Evolutionary conservation across 495 filamentous ascomycete species (phyloP).

Genomic region (Lasiosphaeria ovina): DNA sequence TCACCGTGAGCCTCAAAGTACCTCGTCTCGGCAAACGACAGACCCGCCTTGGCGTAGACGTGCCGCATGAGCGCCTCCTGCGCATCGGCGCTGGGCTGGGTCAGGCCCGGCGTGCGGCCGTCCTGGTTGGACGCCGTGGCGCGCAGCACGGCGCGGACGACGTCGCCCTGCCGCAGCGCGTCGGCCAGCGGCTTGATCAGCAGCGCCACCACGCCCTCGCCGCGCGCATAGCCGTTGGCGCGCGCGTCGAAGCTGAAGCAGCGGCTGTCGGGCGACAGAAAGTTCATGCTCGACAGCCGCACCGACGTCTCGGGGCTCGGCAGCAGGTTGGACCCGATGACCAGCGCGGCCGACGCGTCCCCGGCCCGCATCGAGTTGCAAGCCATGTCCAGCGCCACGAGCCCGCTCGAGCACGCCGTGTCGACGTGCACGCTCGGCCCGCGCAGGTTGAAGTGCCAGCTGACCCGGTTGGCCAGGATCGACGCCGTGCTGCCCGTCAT

Average conservation of each 20-base stretch:
- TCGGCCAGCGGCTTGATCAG: slow-evolving; percentile 53
- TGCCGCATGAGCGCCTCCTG: slow-evolving; percentile 51
- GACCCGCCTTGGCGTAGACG: slow-evolving; percentile 45
- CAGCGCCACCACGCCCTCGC: slow-evolving; percentile 54
- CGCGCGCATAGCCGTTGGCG: slow-evolving; percentile 62
- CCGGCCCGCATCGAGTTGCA: slow-evolving; percentile 44
- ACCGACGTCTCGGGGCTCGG: slow-evolving; percentile 41
- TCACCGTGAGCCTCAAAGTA: slow-evolving; percentile 47
- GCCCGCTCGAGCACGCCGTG: slow-evolving; percentile 54
- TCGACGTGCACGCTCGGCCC: slow-evolving; percentile 44
- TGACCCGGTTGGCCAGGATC: slow-evolving; percentile 50
- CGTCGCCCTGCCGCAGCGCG: slow-evolving; percentile 46
- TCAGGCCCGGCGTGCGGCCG: slow-evolving; percentile 49
- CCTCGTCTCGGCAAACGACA: slow-evolving; percentile 40
- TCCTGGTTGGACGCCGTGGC: slow-evolving; percentile 53
- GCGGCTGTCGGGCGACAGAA: slow-evolving; percentile 36
- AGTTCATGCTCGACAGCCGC: slow-evolving; percentile 28
- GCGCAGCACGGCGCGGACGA: slow-evolving; percentile 59
- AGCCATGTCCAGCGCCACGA: slow-evolving; percentile 51
- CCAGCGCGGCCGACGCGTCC: slow-evolving; percentile 34
- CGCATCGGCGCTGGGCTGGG: slow-evolving; percentile 45
- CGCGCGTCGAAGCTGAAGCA: slow-evolving; percentile 57
- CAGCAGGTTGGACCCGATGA: slow-evolving; percentile 51
- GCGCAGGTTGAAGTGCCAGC: slow-evolving; percentile 45
- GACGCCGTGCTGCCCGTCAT: slow-evolving; percentile 25